Base-by-base conservation (phyloP, 768 basidiomycete species). In the Amanita phalloides region DNA sequence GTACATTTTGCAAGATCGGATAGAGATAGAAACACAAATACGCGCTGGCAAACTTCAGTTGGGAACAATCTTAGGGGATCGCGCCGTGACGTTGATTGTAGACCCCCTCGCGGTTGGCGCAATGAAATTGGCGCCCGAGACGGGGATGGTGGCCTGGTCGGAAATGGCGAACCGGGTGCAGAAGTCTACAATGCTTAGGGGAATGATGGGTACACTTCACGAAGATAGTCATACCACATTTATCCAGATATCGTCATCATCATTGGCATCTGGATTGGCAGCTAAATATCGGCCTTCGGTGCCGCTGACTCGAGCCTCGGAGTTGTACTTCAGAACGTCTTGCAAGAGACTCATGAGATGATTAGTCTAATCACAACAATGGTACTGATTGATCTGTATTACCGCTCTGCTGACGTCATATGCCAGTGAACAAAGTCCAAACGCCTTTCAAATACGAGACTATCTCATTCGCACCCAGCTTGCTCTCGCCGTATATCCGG, bases 401-500 rank as follows among this genome's bases (percentile, higher is more conserved):
- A 63, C 57, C 55, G 60, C 58, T 60, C 48, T 23, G 36, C 39
- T 35, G 53, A 55, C 45, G 51, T 54, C 37, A 92, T 49, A 93
- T 82, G 20, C 79, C 72, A 23, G 73, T 77, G 68, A 92, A 94
- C 45, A 95, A 66, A 28, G 73, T 66, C 80, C 86, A 90, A 6
- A 94, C 89, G 3, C 91, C 91, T 64, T 86, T 88, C 0, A 78
- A 82, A 59, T 94, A 95, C 13, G 80, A 81, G 3, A 95, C 88
- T 55, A 95, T 74, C 70, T 95, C 92, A 64, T 85, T 81, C 26
- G 88, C 86, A 13, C 89, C 86, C 41, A 95, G 73, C 68, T 95
- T 95, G 65, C 90, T 92, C 68, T 94, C 90, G 0, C 92, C 92
- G 64, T 86, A 94, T 61, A 95, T 84, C 35, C 92, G 79, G 68